Base-by-base conservation (phyloP, 106 monocot species). In the Dendrobium huoshanense region DNA sequence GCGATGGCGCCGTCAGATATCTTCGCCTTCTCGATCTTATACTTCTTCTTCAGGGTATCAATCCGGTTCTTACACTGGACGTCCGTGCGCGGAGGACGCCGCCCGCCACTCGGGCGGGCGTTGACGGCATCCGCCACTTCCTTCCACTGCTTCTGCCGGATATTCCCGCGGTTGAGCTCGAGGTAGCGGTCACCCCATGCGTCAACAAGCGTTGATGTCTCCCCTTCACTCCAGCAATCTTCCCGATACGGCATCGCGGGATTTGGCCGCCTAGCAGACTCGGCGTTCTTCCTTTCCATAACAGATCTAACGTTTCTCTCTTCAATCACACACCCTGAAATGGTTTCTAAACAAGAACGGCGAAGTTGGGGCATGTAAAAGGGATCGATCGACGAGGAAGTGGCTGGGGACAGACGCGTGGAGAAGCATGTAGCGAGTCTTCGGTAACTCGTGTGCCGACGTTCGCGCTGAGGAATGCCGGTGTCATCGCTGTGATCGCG, bases 141-240 rank as follows among this genome's bases (percentile, higher is more conserved):
- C 83, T 88, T 88, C 95, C 95, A 95, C 75, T 95, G 91, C 79
- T 93, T 89, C 88, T 95, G 95, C 3, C 93, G 95, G 79, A 95
- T 87, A 78, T 89, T 95, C 8, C 95, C 95, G 24, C 95, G 91
- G 82, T 89, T 93, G 59, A 95, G 83, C 67, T 93, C 93, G 51
- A 95, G 31, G 77, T 91, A 95, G 67, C 95, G 92, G n/a, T 89
- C 89, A 2, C 95, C 93, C 95, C 95, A 95, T 0, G 93, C 91
- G 25, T 95, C 89, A 68, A 95, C 86, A 49, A 95, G 84, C 49
- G 84, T 88, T 44, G 91, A 86, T 8, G 95, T 95, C 80, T 89
- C 95, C 7, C 92, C 95, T 56, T 95, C 95, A 86, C 93, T 95
- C 93, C 95, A 95, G 95, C 95, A 95, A 77, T 95, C 95, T 79